Evolutionary conservation across 108 stramenopile genomes (phyloP).

Genomic region (Thalassiosira profunda): DNA sequence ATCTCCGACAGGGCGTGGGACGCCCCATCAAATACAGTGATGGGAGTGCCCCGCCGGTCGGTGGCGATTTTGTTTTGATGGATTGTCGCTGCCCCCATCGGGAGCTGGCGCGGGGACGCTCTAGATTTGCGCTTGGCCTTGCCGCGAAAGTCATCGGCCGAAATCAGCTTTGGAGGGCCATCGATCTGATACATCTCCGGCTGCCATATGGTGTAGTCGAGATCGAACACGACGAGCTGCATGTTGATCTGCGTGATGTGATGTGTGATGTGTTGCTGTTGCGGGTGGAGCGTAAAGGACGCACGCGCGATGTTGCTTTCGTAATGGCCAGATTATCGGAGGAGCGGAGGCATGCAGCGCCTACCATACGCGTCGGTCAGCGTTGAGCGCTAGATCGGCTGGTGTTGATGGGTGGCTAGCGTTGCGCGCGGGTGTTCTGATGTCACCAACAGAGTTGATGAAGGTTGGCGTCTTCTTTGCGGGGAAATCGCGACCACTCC

Average conservation of each 20-base stretch:
- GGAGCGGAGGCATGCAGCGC: too few relatives aligned
- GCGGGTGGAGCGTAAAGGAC: not conserved
- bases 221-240: slow-evolving; percentile 69
- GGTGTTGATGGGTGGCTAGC: too few relatives aligned
- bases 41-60: slow-evolving; percentile 23
- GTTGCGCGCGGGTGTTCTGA: too few relatives aligned
- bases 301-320: not conserved
- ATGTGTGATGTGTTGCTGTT: not conserved
- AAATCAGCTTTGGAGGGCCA: slow-evolving; percentile 28
- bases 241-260: not conserved
- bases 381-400: not conserved
- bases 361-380: too few relatives aligned
- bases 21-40: slow-evolving; percentile 39
- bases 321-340: not conserved
- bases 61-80: slow-evolving; percentile 37
- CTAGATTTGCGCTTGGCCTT: slow-evolving; percentile 33
- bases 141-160: slow-evolving; percentile 15
- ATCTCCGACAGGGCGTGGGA: slow-evolving; percentile 67
- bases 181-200: slow-evolving; percentile 61
- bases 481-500: too few relatives aligned
- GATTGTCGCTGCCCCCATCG: slow-evolving; percentile 13
- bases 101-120: slow-evolving; percentile 1
- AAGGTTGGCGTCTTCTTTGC: too few relatives aligned
- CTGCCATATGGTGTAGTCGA: slow-evolving; percentile 64
- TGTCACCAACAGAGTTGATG: too few relatives aligned